phyloP scores from a whole-genome alignment of 2,329 filamentous ascomycete genomes.

The Diaporthe sp. region DNA sequence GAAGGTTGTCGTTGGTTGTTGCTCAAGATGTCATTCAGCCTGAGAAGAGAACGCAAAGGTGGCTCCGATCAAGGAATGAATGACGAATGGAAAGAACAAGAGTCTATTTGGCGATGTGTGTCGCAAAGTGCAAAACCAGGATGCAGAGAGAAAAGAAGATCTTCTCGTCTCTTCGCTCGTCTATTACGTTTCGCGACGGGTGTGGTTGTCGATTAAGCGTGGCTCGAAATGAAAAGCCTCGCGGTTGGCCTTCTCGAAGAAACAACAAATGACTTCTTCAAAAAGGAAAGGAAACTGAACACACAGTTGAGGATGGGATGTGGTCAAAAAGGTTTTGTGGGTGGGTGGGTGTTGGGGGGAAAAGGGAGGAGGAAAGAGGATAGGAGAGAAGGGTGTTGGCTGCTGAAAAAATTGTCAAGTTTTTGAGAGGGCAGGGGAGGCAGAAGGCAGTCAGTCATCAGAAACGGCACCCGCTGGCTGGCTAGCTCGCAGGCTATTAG shows the following conservation, averaged over 20 bases:
- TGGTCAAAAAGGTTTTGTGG: conserved; percentile 50
- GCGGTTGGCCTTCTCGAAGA: conserved; percentile 58
- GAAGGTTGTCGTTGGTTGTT: conserved; percentile 32
- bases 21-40: conserved; percentile 40
- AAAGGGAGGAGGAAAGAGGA: conserved; percentile 42
- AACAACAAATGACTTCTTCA: conserved; percentile 57
- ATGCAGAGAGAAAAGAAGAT: conserved; percentile 39
- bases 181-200: conserved; percentile 41
- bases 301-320: conserved; percentile 48
- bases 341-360: conserved; percentile 47
- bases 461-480: conserved; percentile 17
- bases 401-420: conserved; percentile 46
- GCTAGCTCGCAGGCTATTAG: neutral
- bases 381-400: conserved; percentile 44
- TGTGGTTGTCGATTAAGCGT: conserved; percentile 32
- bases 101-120: conserved; percentile 35
- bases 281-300: conserved; percentile 59
- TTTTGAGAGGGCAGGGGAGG: conserved; percentile 42
- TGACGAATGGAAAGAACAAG: conserved; percentile 34
- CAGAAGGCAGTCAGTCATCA: conserved; percentile 26
- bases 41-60: conserved; percentile 34
- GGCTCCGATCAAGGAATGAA: conserved; percentile 38
- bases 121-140: conserved; percentile 38
- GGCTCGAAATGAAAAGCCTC: conserved; percentile 47
- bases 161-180: conserved; percentile 39